Conservation (phyloP, 345 rosid species). For the Leavenworthia alabamica region DNA sequence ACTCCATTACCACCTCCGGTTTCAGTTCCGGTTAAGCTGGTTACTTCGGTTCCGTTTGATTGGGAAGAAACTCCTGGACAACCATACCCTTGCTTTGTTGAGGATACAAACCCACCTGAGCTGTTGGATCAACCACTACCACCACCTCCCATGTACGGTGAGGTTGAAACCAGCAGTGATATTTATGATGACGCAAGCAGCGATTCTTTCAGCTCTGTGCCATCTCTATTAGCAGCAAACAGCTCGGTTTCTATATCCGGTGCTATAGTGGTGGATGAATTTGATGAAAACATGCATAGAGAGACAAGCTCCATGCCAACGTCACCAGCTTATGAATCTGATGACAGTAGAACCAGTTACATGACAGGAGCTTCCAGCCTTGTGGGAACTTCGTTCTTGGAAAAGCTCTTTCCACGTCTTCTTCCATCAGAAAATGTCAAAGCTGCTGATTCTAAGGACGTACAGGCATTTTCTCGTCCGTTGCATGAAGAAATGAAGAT, state of each 20-base stretch:
- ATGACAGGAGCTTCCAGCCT: slow-evolving; percentile 58
- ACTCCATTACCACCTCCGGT: slow-evolving; percentile 16
- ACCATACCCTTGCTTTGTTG: slow-evolving; percentile 44
- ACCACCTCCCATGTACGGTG: slow-evolving; percentile 34
- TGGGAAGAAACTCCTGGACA: slow-evolving; percentile 83
- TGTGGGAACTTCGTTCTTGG: slow-evolving; percentile 70
- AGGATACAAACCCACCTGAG: slow-evolving; percentile 17
- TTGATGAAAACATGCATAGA: slow-evolving; percentile 18
- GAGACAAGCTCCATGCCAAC: slow-evolving; percentile 32
- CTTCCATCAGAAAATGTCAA: slow-evolving; percentile 39
- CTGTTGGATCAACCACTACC: slow-evolving; percentile 27
- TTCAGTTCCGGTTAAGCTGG: slow-evolving; percentile 44
- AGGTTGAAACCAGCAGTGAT: slow-evolving; percentile 6
- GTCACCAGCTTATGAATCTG: slow-evolving; percentile 55
- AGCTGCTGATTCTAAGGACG: slow-evolving; percentile 11
- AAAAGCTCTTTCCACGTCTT: slow-evolving; percentile 71
- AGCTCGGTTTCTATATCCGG: slow-evolving; percentile 37
- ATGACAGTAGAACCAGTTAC: slow-evolving; percentile 61
- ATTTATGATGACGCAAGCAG: slow-evolving; percentile 12
- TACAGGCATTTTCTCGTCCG: slow-evolving; percentile 20
- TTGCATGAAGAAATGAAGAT: slow-evolving; percentile 20
- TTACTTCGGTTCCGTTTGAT: slow-evolving; percentile 56
- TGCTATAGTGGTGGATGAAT: slow-evolving; percentile 36
- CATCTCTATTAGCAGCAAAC: slow-evolving; percentile 44
- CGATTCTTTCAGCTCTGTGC: slow-evolving; percentile 51